phyloP scores from a whole-genome alignment of 805 yeast genomes.

The Kuraishia borneana region DNA sequence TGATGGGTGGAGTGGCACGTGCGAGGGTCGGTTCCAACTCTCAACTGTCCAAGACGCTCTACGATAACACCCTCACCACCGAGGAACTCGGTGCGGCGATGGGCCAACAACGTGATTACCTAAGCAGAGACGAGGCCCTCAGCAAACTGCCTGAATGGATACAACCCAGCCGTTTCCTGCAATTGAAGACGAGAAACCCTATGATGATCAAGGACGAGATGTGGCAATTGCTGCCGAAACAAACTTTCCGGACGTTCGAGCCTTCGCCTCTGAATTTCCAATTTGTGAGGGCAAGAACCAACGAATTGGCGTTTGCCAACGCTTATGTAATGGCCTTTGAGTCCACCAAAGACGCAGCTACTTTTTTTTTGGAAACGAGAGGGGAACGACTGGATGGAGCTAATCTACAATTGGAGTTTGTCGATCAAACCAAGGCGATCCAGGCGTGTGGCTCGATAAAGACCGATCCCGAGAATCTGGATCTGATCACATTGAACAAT shows the following conservation, averaged over 20 bases:
- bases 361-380: conserved; percentile 37
- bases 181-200: conserved; percentile 1
- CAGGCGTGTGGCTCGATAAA: neutral
- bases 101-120: neutral
- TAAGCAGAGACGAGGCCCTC: neutral
- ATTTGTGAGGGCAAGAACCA: conserved; percentile 37
- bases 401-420: conserved; percentile 33
- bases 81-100: neutral
- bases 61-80: neutral
- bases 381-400: conserved; percentile 41
- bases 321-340: conserved; percentile 45
- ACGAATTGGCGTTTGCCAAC: conserved; percentile 29
- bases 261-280: conserved; percentile 10
- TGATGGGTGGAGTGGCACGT: no score
- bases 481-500: neutral
- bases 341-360: conserved; percentile 33
- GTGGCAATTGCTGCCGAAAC: neutral
- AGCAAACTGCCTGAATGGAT: neutral
- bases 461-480: neutral
- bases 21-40: neutral
- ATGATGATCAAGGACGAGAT: neutral
- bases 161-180: conserved; percentile 1
- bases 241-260: neutral
- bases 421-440: conserved; percentile 14
- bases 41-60: neutral